Evolutionary conservation across 805 yeast species (phyloP).

Genomic region (Middelhovenomyces tepae): DNA sequence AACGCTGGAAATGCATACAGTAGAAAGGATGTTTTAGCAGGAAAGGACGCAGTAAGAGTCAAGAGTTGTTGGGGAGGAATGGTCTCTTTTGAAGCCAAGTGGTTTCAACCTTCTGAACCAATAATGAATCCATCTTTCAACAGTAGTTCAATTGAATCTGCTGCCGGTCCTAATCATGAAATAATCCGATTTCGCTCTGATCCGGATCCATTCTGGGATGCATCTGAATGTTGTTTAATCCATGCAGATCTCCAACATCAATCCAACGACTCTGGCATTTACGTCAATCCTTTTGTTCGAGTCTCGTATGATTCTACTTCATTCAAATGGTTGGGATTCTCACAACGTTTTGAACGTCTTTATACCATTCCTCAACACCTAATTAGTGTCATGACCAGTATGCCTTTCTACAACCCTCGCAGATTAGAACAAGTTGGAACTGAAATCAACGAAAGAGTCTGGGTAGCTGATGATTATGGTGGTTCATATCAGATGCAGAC

Average conservation of each 20-base stretch:
- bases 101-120: constrained; percentile 6
- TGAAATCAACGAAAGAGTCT: no score
- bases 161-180: no score
- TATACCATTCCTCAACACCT: constrained; percentile 9
- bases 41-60: constrained; percentile 11
- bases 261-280: constrained; percentile 6
- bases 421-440: no score
- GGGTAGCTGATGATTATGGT: constrained; percentile 2
- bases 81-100: constrained; percentile 13
- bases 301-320: constrained; percentile 10
- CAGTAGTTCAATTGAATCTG: no score
- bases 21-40: constrained; percentile 9
- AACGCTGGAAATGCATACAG: constrained; percentile 9
- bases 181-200: constrained; percentile 9
- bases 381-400: constrained; percentile 4
- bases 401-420: constrained; percentile 10
- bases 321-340: constrained; percentile 8
- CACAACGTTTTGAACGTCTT: constrained; percentile 12
- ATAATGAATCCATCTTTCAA: no score
- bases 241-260: constrained; percentile 11
- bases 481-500: neutral
- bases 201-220: constrained; percentile 9
- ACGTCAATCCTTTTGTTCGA: constrained; percentile 13
- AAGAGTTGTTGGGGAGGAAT: constrained; percentile 15
- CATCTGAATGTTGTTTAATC: constrained; percentile 14